Conservation (phyloP, 2,329 filamentous ascomycete genomes). For the Esteya vermicola region DNA sequence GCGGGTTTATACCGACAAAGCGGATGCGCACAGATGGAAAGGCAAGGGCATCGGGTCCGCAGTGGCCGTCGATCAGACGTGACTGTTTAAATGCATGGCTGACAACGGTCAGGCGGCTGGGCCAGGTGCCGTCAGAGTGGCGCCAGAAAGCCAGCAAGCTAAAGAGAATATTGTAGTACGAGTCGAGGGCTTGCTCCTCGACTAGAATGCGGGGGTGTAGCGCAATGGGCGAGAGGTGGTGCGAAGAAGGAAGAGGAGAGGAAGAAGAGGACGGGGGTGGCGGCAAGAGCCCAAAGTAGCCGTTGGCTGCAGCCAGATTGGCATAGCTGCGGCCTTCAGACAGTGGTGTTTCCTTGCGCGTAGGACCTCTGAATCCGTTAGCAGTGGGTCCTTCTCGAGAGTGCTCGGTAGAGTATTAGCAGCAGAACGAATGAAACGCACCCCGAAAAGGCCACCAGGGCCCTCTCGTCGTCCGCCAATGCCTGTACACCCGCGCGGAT, state of each 20-base stretch:
- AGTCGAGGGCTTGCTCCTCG: conserved; percentile 68
- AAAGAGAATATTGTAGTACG: conserved; percentile 73
- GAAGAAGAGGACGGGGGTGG: too few species aligned
- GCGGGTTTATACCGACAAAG: conserved; percentile 54
- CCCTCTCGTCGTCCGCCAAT: conserved; percentile 29
- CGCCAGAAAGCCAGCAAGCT: conserved; percentile 46
- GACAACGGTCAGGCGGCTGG: conserved; percentile 43
- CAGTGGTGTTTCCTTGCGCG: conserved; percentile 37
- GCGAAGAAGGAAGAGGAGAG: too few species aligned
- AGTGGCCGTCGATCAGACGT: conserved; percentile 50
- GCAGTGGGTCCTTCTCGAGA: neutral
- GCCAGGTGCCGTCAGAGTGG: conserved; percentile 39
- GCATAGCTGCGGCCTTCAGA: conserved; percentile 53
- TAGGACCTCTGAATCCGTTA: conserved; percentile 40
- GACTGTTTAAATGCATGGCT: conserved; percentile 56
- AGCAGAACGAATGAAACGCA: too few species aligned
- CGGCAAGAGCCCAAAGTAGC: conserved; percentile 27
- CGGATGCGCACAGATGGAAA: conserved; percentile 27
- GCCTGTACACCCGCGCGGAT: conserved; percentile 47
- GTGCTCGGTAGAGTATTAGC: too few species aligned
- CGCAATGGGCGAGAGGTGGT: conserved; percentile 15
- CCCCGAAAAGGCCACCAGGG: conserved; percentile 60
- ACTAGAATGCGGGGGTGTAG: conserved; percentile 29
- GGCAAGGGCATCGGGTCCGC: conserved; percentile 36
- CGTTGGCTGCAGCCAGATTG: conserved; percentile 31